These are phyloP conservation scores for Coleophoma cylindrospora DNA, from an alignment of 2,329 filamentous ascomycete species.

Conservation along the genomic window DNA sequence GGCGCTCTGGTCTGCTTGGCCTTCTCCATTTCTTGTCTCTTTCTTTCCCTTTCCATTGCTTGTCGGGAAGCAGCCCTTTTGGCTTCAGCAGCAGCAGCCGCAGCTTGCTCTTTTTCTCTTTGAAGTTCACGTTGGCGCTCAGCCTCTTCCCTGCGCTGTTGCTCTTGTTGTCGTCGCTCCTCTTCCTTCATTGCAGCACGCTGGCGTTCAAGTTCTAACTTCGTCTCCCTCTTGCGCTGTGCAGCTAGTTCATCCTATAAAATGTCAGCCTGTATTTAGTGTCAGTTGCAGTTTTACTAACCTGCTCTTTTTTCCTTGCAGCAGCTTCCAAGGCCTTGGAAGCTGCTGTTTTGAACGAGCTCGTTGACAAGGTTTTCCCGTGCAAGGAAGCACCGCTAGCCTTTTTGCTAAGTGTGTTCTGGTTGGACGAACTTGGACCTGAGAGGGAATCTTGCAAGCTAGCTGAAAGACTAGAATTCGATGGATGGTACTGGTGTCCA, in stretches of 20 bases:
- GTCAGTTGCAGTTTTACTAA: constrained; percentile 15
- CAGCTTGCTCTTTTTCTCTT: constrained; percentile 29
- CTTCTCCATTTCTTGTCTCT: constrained; percentile 49
- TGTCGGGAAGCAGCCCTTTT: constrained; percentile 62
- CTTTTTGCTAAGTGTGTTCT: constrained; percentile 52
- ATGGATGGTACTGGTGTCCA: constrained; percentile 55
- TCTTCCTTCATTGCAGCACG: constrained; percentile 62
- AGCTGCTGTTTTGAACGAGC: constrained; percentile 57
- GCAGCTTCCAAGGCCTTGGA: constrained; percentile 70
- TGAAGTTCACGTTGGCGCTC: constrained; percentile 41
- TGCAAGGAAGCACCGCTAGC: constrained; percentile 43
- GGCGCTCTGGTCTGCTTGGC: constrained; percentile 61
- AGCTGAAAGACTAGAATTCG: constrained; percentile 52
- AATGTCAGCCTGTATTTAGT: constrained; percentile 2
- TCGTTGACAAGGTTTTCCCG: constrained; percentile 38
- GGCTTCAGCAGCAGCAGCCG: constrained; percentile 46
- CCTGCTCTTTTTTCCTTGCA: constrained; percentile 75
- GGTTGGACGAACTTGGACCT: constrained; percentile 38
- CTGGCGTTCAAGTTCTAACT: constrained; percentile 76
- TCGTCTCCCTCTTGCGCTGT: constrained; percentile 74
- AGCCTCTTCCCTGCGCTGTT: constrained; percentile 53
- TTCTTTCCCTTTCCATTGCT: constrained; percentile 44
- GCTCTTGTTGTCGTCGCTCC: constrained; percentile 56
- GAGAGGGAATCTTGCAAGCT: constrained; percentile 51
- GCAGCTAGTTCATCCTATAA: constrained; percentile 68